These are phyloP conservation scores for Trichoderma pleuroti DNA, from an alignment of 2,329 filamentous ascomycete species.

Conservation along the genomic window DNA sequence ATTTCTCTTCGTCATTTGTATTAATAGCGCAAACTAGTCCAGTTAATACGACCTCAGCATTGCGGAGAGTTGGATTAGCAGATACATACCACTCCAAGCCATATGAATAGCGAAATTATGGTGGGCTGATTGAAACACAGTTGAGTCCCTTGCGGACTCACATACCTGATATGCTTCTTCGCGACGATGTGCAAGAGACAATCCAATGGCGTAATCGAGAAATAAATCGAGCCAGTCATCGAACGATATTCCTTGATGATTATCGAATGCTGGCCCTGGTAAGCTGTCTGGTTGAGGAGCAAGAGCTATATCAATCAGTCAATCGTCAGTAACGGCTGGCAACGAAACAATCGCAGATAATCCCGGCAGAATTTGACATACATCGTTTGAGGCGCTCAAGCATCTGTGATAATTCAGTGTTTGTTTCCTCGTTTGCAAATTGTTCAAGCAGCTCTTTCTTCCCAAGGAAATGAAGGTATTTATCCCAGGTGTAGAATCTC, in stretches of 20 bases:
- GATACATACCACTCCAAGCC: constrained; percentile 64
- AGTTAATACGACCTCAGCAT: constrained; percentile 15
- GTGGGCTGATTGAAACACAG: constrained; percentile 72
- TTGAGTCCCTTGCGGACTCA: constrained; percentile 73
- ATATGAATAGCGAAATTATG: constrained; percentile 71
- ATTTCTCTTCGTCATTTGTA: constrained; percentile 74
- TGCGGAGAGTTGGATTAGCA: background rate
- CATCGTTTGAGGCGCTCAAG: constrained; percentile 54
- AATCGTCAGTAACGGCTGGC: background rate
- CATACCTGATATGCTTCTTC: constrained; percentile 77
- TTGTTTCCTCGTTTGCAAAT: constrained; percentile 28
- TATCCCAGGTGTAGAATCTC: constrained; percentile 64
- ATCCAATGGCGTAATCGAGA: constrained; percentile 75
- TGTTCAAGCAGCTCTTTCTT: constrained; percentile 27
- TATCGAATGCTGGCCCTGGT: constrained; percentile 30
- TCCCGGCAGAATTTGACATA: constrained; percentile 33
- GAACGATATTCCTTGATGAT: constrained; percentile 76
- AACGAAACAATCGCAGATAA: background rate
- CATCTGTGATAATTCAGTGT: constrained; percentile 50
- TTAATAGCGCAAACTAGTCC: constrained; percentile 73
- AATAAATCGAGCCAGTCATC: constrained; percentile 86
- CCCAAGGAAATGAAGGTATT: constrained; percentile 57
- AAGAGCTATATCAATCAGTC: constrained; percentile 29
- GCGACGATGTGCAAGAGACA: constrained; percentile 64
- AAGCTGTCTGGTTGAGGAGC: constrained; percentile 30